Conservation (phyloP, 2,329 filamentous ascomycete genomes). For the Coniochaeta sp. region DNA sequence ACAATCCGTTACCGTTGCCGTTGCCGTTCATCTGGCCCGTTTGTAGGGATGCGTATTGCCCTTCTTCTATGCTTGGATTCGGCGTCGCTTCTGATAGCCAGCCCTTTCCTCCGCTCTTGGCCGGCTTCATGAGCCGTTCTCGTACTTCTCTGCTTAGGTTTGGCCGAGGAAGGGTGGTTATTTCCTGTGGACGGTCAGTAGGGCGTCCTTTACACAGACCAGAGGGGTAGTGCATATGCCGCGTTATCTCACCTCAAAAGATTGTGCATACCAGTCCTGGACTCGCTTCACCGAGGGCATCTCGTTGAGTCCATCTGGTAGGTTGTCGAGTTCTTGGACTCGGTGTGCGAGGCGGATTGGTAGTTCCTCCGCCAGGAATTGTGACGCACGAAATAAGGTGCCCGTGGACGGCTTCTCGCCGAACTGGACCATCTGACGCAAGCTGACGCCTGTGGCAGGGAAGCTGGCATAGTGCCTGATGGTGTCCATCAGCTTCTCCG, state of each 20-base stretch:
- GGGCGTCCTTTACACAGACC: neutral
- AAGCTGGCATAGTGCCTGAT: slow-evolving; percentile 97
- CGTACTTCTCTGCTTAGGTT: slow-evolving; percentile 67
- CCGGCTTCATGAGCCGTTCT: slow-evolving; percentile 69
- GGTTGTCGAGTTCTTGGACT: slow-evolving; percentile 84
- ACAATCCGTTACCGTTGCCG: slow-evolving; percentile 31
- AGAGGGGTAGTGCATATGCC: slow-evolving; percentile 4
- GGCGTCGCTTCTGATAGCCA: slow-evolving; percentile 76
- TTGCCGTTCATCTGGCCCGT: slow-evolving; percentile 38
- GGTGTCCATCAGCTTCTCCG: slow-evolving; percentile 87
- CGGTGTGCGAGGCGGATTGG: slow-evolving; percentile 94
- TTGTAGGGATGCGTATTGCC: slow-evolving; percentile 53
- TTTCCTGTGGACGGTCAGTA: slow-evolving; percentile 56
- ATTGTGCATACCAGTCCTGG: slow-evolving; percentile 98
- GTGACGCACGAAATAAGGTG: slow-evolving; percentile 92
- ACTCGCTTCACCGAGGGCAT: slow-evolving; percentile 96
- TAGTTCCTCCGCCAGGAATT: slow-evolving; percentile 96
- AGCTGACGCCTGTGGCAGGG: slow-evolving; percentile 89
- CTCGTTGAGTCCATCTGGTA: slow-evolving; percentile 93
- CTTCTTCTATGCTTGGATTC: slow-evolving; percentile 82
- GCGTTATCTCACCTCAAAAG: slow-evolving; percentile 74
- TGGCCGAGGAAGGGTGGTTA: slow-evolving; percentile 78
- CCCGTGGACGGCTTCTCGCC: slow-evolving; percentile 89
- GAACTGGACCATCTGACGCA: slow-evolving; percentile 99
- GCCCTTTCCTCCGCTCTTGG: slow-evolving; percentile 46